Base-by-base conservation (phyloP, 352 stramenopile genomes). In the Phytophthora pini region DNA sequence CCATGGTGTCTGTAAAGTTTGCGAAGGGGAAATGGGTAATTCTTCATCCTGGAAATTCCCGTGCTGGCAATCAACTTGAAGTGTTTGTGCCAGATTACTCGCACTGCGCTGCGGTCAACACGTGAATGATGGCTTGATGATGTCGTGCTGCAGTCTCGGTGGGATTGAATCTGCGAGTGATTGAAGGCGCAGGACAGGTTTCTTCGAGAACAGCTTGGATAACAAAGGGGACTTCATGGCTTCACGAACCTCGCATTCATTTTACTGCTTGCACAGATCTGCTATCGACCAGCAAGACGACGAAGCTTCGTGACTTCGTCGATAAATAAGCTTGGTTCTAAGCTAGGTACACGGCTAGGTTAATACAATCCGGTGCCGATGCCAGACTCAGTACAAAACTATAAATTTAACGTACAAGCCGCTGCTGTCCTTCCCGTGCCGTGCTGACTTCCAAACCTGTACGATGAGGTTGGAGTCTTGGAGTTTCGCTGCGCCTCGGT, bases 1-100 rank as follows among this genome's bases (percentile, higher is more conserved):
- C 77, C 75, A 90, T 87, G 34, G 36, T 43, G 38, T 34, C 22
- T 29, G 7, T 13, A 9, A 32, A 32, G 29, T 3, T 31, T 31
- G 31, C 50, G 1, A 46, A 34, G 20, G n/a, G 11, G 31, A 61
- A 60, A 22, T 27, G 43, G 9, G 5, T 13, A 3, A 13, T 13
- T 36, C 31, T 13, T 12, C 8, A 13, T 36, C 31, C 2, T 36
- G 31, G 9, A 26, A 46, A 34, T 47, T 44, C 31, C 8, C 4
- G 13, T 26, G 10, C 7, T 57, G 24, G 34, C 24, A 47, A 57
- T 57, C 36, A 36, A 9, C 36, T 47, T 47, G 13, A 38, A 47
- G 50, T 11, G 50, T 5, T 34, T 13, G 11, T 48, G 50, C 39
- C 12, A 13, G 51, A 57, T 57, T 59, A 59, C 51, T 59, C 51